phyloP scores from a whole-genome alignment of 2,329 filamentous ascomycete genomes.

The Phoma sp. region DNA sequence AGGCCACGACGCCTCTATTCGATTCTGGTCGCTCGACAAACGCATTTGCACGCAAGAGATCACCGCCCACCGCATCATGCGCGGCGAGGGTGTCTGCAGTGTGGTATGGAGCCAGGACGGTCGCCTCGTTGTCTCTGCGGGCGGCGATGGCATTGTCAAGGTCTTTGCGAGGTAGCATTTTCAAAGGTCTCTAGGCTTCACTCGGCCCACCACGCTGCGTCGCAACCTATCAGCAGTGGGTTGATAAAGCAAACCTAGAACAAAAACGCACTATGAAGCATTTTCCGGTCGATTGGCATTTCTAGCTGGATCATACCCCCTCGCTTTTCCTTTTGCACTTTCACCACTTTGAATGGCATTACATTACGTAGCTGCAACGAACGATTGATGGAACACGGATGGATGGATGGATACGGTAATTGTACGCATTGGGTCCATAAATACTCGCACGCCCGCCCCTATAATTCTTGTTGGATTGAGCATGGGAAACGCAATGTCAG shows the following conservation, averaged over 20 bases:
- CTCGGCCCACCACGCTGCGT: neutral
- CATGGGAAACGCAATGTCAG: neutral
- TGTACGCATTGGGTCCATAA: slow-evolving; percentile 5
- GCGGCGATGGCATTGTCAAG: slow-evolving; percentile 95
- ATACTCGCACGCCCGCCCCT: neutral
- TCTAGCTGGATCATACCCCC: slow-evolving; percentile 19
- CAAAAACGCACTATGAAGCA: neutral
- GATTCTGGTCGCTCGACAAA: slow-evolving; percentile 98
- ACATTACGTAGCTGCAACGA: slow-evolving; percentile 16
- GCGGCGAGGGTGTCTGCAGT: slow-evolving; percentile 91
- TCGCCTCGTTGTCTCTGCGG: slow-evolving; percentile 90
- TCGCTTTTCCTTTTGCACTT: slow-evolving; percentile 8
- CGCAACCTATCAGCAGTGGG: neutral
- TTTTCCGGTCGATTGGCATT: slow-evolving; percentile 14
- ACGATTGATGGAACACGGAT: slow-evolving; percentile 17
- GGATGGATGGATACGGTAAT: slow-evolving; percentile 4
- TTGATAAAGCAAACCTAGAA: neutral
- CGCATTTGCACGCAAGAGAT: slow-evolving; percentile 94
- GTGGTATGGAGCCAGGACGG: slow-evolving; percentile 97
- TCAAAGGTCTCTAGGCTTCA: neutral
- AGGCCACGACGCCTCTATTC: slow-evolving; percentile 91
- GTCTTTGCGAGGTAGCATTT: slow-evolving; percentile 65
- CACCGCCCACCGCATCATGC: slow-evolving; percentile 89
- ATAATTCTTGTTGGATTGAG: neutral
- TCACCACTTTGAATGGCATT: slow-evolving; percentile 8